phyloP scores from a whole-genome alignment of 2,329 filamentous ascomycete genomes.

The Botrytis medusae region DNA sequence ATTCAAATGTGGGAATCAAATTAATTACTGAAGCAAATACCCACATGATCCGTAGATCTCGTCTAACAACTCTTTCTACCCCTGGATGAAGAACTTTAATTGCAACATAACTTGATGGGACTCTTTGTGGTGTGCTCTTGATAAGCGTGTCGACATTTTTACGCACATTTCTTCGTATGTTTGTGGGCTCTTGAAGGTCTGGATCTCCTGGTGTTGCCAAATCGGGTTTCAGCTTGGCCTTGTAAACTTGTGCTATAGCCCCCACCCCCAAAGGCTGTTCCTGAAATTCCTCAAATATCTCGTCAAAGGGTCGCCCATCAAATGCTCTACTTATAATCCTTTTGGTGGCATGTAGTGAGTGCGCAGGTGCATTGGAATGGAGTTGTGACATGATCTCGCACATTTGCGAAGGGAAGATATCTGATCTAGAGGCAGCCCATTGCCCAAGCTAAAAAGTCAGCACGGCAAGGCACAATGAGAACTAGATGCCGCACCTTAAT shows the following conservation, averaged over 20 bases:
- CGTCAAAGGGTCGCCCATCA: constrained; percentile 73
- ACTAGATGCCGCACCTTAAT: constrained; percentile 70
- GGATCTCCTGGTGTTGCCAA: constrained; percentile 63
- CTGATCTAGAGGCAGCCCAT: constrained; percentile 94
- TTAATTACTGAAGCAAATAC: constrained; percentile 88
- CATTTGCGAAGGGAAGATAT: constrained; percentile 93
- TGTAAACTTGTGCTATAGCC: constrained; percentile 97
- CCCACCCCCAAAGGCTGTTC: constrained; percentile 88
- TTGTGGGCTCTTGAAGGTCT: constrained; percentile 54
- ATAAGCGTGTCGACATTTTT: constrained; percentile 83
- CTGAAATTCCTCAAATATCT: constrained; percentile 96
- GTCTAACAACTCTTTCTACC: constrained; percentile 84
- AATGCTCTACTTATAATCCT: constrained; percentile 80
- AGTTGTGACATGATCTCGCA: constrained; percentile 92
- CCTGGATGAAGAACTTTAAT: constrained; percentile 93
- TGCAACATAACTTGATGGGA: constrained; percentile 89
- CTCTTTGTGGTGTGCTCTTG: constrained; percentile 80
- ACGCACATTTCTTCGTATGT: constrained; percentile 66
- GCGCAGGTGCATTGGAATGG: constrained; percentile 91
- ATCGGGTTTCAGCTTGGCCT: constrained; percentile 82
- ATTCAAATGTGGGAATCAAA: constrained; percentile 88
- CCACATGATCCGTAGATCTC: constrained; percentile 89
- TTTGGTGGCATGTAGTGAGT: constrained; percentile 79
- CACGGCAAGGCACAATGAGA: neutral
- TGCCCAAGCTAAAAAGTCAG: constrained; percentile 69